Evolutionary conservation across 192 early-diverging fungal species (phyloP), one percentile per base, ranked within the genome.

Genomic region (Umbelopsis sp.): DNA sequence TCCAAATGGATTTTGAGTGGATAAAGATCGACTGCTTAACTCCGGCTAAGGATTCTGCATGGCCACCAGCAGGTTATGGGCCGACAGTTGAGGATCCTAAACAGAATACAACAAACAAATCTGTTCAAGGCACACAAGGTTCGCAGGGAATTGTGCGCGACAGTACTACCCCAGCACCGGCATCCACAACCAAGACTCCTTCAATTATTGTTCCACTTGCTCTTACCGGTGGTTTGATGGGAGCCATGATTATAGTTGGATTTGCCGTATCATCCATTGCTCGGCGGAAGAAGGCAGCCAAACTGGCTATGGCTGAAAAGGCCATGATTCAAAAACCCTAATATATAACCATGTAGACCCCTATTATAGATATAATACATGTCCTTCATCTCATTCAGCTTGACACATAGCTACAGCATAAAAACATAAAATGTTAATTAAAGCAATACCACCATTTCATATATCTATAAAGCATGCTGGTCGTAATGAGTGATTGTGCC

Each of bases 121-220:
- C 37, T 41, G 23, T 61, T 27, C 55, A 61, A 33, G 15, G 48
- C 18, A 21, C 15, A 0, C 48, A 49, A 35, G 33, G 55, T 4
- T 37, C 37, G 10, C 37, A 61, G 5, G 55, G 30, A 37, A 12
- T 1, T 27, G 25, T 16, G 1, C 27, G n/a, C 16, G 30, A 61
- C 33, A 27, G 7, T 35, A 35, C 16, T 27, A 18, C 5, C 33
- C 11, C 16, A 10, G 18, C 15, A 20, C 51, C 1, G 13, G 30
- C 27, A 61, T 2, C 13, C 55, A 35, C 55, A 27, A 35, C 55
- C 13, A 61, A 61, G 13, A 10, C 37, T 41, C 30, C 55, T 5
- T 61, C 55, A 3, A 33, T 61, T 25, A 16, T 61, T n/a, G 55
- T 61, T 35, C 55, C 55, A 61, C 27, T 61, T 35, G 55, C 55